Conservation (phyloP, 768 basidiomycete species). For the Leccinum pellstonianum region DNA sequence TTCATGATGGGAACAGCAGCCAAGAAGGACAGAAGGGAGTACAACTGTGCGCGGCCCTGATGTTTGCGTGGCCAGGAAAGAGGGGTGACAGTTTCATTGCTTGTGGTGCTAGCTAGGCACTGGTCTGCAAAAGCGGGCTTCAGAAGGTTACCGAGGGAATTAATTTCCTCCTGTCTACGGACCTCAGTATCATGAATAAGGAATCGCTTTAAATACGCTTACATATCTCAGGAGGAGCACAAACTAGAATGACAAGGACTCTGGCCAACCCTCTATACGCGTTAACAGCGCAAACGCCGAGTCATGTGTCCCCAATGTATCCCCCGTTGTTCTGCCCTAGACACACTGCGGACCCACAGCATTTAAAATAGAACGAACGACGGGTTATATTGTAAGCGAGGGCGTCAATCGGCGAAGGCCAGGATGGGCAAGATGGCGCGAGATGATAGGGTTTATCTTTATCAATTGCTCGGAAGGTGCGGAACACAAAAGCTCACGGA, state of each 20-base stretch:
- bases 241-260: not conserved
- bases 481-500: constrained; percentile 55
- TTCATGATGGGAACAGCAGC: constrained; percentile 2
- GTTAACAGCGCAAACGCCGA: constrained; percentile 17
- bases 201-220: constrained; percentile 6
- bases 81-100: not conserved
- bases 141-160: constrained; percentile 5
- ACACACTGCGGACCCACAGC: constrained; percentile 47
- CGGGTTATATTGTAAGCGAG: constrained; percentile 58
- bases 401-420: constrained; percentile 67
- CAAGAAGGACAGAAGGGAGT: constrained; percentile 70
- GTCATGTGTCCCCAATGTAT: constrained; percentile 56
- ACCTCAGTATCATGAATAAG: not conserved
- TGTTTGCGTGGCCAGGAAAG: constrained; percentile 35
- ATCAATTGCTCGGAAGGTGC: constrained; percentile 52
- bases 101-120: not conserved
- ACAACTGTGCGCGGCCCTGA: constrained; percentile 83
- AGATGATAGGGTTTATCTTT: constrained; percentile 51
- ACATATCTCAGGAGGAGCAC: constrained; percentile 8
- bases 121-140: not conserved
- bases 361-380: constrained; percentile 56
- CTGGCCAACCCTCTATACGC: constrained; percentile 1
- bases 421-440: constrained; percentile 51
- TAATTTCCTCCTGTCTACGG: constrained; percentile 5
- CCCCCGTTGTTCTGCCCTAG: constrained; percentile 51